These are phyloP conservation scores for Calonectria naviculata DNA, from an alignment of 2,329 filamentous ascomycete genomes.

Conservation along the genomic window DNA sequence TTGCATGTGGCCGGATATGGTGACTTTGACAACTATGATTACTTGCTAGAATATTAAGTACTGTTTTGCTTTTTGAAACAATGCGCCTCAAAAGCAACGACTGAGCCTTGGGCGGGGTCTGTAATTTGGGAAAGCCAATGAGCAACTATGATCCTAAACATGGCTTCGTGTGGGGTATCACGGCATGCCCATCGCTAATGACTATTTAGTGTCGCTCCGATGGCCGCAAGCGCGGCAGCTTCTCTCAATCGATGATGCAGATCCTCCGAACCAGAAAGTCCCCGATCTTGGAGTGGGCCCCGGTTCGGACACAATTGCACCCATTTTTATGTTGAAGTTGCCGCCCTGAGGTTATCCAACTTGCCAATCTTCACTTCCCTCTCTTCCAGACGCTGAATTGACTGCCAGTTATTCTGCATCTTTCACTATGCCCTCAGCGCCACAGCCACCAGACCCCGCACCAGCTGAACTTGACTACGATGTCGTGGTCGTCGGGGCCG, in stretches of 20 bases:
- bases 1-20: no score
- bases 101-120: neutral
- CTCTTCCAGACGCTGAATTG: no score
- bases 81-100: neutral
- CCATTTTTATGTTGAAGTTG: neutral
- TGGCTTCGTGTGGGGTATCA: neutral
- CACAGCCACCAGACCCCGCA: neutral
- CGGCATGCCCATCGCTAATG: neutral
- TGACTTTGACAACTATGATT: no score
- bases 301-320: neutral
- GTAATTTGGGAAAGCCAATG: neutral
- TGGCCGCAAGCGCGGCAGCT: neutral
- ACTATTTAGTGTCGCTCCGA: neutral
- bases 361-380: neutral
- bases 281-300: neutral
- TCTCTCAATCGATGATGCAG: neutral
- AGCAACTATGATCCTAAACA: neutral
- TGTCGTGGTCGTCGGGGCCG: slow-evolving; percentile 76
- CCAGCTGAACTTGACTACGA: slow-evolving; percentile 47
- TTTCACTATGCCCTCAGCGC: neutral
- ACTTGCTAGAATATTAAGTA: no score
- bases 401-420: neutral
- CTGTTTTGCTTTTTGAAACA: no score
- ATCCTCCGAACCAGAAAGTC: neutral
- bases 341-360: neutral